Conservation (phyloP, 2,329 filamentous ascomycete species). For the Acrocalymma vagum region DNA sequence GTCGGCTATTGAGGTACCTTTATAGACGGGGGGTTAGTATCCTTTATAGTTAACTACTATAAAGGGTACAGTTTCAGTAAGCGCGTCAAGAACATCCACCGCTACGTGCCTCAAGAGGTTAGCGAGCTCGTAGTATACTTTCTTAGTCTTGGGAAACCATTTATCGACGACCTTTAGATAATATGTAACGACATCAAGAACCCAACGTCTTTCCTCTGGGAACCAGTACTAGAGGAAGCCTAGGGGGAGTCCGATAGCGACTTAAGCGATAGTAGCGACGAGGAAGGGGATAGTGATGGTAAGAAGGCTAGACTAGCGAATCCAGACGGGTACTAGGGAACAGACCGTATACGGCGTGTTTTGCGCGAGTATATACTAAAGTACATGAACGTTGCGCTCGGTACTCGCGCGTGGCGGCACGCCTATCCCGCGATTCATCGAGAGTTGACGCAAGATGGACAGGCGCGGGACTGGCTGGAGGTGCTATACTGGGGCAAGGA, state of each 20-base stretch:
- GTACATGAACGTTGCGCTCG: neutral
- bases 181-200: neutral
- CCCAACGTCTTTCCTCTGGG: conserved; percentile 1
- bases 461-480: neutral
- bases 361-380: neutral
- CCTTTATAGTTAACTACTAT: conserved; percentile 15
- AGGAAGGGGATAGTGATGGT: neutral
- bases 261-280: conserved; percentile 1
- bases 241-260: conserved; percentile 1
- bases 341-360: conserved; percentile 1
- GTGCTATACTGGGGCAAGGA: conserved; percentile 1
- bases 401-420: neutral
- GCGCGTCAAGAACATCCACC: conserved; percentile 15
- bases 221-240: neutral
- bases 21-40: conserved; percentile 15
- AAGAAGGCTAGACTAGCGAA: neutral
- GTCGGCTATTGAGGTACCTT: conserved; percentile 15
- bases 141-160: conserved; percentile 11
- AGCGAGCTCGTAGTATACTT: conserved; percentile 15
- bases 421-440: conserved; percentile 3
- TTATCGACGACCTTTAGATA: conserved; percentile 2
- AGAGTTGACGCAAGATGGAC: neutral
- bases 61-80: conserved; percentile 18
- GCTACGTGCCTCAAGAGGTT: conserved; percentile 17
- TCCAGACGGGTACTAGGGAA: conserved; percentile 4